Evolutionary conservation across 768 basidiomycete species (phyloP), one percentile per base, ranked within the genome.

Genomic region (Panaeolus papilionaceus): DNA sequence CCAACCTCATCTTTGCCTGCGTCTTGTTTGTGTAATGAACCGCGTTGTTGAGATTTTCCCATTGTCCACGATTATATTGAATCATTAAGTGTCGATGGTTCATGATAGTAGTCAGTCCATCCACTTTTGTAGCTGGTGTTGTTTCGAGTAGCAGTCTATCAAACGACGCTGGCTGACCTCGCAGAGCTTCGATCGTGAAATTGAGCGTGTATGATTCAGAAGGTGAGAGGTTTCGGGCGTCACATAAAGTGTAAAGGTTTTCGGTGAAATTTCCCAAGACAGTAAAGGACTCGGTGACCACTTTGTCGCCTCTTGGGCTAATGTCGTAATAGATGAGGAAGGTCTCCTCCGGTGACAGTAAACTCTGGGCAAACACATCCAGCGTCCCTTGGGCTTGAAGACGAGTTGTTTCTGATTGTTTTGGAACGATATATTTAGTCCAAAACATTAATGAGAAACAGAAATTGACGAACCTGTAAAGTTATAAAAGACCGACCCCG

Each of bases 21-120:
- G 54, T 58, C 14, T 11, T 33, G 16, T 58, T 58, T 10, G 54
- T 58, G 12, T 33, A 9, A 37, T 37, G 54, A 8, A 28, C 54
- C 1, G 16, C 26, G 26, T 33, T 12, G 10, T 20, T 49, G 4
- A 49, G 23, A 26, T 49, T 26, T 23, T 49, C 20, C 47, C 47
- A 49, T 49, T 10, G 8, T 7, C 47, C 47, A 49, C 8, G 14
- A 16, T 58, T 33, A 16, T 58, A 58, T 58, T 58, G 54, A 3
- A 58, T 58, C 54, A 58, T 58, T 16, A 58, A 28, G 33, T 58
- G 54, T 14, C 54, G 26, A 58, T 58, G 33, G 33, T 58, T 28
- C 54, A 58, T 58, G 6, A 58, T 58, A 4, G 16, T 16, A 23
- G 54, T 58, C 3, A 16, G 6, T 16, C 10, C 16, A 37, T 58